These are phyloP conservation scores for Acanthamoeba triangularis DNA, from an alignment of 208 protist genomes.

Conservation along the genomic window DNA sequence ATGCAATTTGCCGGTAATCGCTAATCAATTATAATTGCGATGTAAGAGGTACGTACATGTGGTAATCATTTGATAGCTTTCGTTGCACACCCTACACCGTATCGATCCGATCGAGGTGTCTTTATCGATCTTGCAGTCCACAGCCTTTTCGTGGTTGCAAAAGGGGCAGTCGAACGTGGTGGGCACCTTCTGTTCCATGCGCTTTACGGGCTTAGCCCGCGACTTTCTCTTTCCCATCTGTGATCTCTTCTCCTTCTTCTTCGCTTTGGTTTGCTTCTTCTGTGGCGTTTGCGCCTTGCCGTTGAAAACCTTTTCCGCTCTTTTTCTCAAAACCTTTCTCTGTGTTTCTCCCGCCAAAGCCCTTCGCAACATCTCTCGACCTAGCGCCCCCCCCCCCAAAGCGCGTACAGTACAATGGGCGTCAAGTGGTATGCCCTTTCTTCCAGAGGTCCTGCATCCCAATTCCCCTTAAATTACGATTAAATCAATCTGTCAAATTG, in stretches of 20 bases:
- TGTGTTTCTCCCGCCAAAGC: too few relatives aligned
- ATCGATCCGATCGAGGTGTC: constrained; percentile 72
- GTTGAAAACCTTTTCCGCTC: background rate
- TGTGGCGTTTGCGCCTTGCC: background rate
- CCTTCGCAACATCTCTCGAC: background rate
- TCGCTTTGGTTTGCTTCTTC: background rate
- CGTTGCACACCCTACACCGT: constrained; percentile 65
- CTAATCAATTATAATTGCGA: background rate
- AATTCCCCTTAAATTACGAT: background rate
- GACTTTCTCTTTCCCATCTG: constrained; percentile 88
- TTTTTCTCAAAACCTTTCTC: background rate
- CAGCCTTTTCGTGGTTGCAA: constrained; percentile 88
- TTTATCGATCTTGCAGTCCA: constrained; percentile 84
- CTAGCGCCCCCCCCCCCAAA: background rate
- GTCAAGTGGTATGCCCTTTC: background rate
- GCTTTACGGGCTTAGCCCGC: constrained; percentile 87
- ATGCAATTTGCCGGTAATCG: too few relatives aligned
- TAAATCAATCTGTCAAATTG: background rate
- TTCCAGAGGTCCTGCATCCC: background rate
- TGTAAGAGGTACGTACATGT: constrained; percentile 26
- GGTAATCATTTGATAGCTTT: constrained; percentile 73
- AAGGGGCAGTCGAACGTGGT: constrained; percentile 91
- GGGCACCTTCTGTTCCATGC: constrained; percentile 82
- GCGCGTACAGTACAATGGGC: background rate
- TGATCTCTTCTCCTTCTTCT: background rate